These are phyloP conservation scores for Nitzschia palea DNA, from an alignment of 108 stramenopile species.

Conservation along the genomic window DNA sequence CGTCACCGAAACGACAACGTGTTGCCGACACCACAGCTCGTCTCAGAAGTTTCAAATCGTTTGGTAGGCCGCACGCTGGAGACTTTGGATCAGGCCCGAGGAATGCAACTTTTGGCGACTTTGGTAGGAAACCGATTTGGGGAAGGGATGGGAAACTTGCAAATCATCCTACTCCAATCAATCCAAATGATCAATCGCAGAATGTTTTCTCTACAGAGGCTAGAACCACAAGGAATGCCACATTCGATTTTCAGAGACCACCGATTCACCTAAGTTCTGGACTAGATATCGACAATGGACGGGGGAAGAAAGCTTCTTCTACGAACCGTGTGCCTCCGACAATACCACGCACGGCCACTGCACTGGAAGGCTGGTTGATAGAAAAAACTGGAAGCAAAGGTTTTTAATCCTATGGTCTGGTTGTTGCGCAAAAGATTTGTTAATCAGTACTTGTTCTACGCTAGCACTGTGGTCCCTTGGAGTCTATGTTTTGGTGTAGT, in stretches of 20 bases:
- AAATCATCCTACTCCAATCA: constrained; percentile 42
- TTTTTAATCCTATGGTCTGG: too few species aligned
- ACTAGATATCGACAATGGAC: constrained; percentile 2
- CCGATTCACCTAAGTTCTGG: constrained; percentile 28
- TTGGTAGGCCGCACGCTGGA: constrained; percentile 58
- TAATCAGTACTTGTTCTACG: too few species aligned
- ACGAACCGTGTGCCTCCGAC: constrained; percentile 4
- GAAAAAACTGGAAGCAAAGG: constrained; percentile 18
- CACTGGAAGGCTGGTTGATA: constrained; percentile 48
- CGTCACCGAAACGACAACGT: constrained; percentile 35
- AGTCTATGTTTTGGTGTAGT: too few species aligned
- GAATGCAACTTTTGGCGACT: constrained; percentile 68
- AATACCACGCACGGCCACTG: constrained; percentile 56
- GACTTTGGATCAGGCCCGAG: constrained; percentile 51
- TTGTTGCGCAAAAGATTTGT: too few species aligned
- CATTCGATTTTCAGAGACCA: constrained; percentile 37
- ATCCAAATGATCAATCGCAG: constrained; percentile 21
- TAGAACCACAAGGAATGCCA: constrained; percentile 32
- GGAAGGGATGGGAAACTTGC: constrained; percentile 52
- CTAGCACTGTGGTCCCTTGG: too few species aligned
- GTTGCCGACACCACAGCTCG: constrained; percentile 29
- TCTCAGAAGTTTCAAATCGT: constrained; percentile 54
- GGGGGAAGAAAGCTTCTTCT: not conserved
- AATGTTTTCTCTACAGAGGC: constrained; percentile 6
- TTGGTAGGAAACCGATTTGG: constrained; percentile 49